These are phyloP conservation scores for Phytophthora hibernalis DNA, from an alignment of 352 stramenopile species.

Conservation along the genomic window DNA sequence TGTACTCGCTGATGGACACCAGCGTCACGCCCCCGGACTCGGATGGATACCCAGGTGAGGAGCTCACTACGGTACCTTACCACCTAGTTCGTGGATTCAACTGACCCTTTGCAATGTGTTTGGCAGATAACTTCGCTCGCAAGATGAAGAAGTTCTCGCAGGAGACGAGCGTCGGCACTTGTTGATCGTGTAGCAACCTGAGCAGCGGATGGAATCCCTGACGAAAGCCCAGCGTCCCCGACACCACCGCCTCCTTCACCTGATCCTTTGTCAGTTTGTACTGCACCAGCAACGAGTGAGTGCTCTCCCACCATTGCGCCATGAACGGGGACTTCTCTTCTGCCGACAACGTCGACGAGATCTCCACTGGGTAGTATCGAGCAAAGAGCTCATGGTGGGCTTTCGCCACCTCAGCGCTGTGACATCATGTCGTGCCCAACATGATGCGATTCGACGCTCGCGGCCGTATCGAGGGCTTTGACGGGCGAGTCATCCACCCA, in stretches of 20 bases:
- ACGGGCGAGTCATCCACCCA: conserved; percentile 73
- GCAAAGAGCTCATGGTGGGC: conserved; percentile 37
- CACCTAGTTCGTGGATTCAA: neutral
- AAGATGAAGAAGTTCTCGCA: conserved; percentile 79
- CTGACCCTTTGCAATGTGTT: neutral
- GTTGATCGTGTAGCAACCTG: conserved; percentile 65
- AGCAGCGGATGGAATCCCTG: conserved; percentile 45
- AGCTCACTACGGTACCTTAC: neutral
- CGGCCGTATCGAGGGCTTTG: conserved; percentile 56
- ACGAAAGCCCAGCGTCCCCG: conserved; percentile 51
- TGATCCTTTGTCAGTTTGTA: conserved; percentile 53
- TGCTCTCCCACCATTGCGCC: conserved; percentile 64
- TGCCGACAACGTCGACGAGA: conserved; percentile 34
- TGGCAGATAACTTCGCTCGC: conserved; percentile 66
- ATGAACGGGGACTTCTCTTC: conserved; percentile 75
- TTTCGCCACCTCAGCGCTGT: conserved; percentile 37
- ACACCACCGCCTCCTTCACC: conserved; percentile 44
- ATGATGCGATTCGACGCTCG: conserved; percentile 74
- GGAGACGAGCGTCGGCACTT: conserved; percentile 65
- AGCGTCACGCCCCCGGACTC: conserved; percentile 27
- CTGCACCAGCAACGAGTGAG: conserved; percentile 56
- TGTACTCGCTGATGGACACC: conserved; percentile 20
- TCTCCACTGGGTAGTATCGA: conserved; percentile 54
- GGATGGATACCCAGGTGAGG: conserved; percentile 36
- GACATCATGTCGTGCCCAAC: conserved; percentile 81